Percentiles rank a stretch among this genome's conserved stretches.
Evolutionary conservation across 192 early-diverging fungal species (phyloP).

Genomic region (Dissophora globulifera): DNA sequence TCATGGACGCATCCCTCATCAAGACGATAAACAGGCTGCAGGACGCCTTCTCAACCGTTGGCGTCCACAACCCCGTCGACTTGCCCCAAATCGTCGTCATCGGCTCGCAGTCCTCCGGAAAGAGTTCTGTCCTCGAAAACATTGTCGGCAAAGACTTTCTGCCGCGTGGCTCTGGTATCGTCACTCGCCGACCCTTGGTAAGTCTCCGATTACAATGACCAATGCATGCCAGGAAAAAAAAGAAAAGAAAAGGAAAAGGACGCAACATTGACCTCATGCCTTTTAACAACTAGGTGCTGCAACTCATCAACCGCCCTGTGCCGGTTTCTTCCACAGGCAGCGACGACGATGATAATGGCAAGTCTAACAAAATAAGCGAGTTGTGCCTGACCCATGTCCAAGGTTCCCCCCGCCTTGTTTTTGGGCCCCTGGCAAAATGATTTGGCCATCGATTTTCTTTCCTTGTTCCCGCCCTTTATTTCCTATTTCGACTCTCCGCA

Average conservation of each 20-base stretch:
- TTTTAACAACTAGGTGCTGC: slow-evolving; percentile 69
- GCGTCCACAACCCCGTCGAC: slow-evolving; percentile 90
- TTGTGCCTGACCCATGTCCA: no score
- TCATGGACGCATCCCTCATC: slow-evolving; percentile 64
- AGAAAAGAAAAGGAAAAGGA: no score
- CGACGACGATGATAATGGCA: slow-evolving; percentile 6
- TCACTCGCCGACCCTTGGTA: slow-evolving; percentile 95
- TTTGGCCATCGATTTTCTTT: not conserved
- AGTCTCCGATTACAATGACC: no score
- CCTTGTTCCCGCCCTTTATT: not conserved
- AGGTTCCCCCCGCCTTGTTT: no score
- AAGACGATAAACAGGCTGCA: slow-evolving; percentile 85
- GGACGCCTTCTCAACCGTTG: slow-evolving; percentile 90
- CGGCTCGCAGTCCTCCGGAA: slow-evolving; percentile 90
- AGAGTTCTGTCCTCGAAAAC: slow-evolving; percentile 98
- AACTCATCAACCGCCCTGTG: slow-evolving; percentile 94
- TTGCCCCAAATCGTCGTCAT: slow-evolving; percentile 90
- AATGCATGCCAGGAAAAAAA: no score
- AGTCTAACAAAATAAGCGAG: not conserved
- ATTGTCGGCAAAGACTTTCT: slow-evolving; percentile 99
- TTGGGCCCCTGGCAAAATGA: no score
- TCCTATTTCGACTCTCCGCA: not conserved
- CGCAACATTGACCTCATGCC: no score
- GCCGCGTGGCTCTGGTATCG: slow-evolving; percentile 96
- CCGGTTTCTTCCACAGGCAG: slow-evolving; percentile 13